Evolutionary conservation across 129 eudicot species (phyloP).

Genomic region (Chrysanthemum makinoi): DNA sequence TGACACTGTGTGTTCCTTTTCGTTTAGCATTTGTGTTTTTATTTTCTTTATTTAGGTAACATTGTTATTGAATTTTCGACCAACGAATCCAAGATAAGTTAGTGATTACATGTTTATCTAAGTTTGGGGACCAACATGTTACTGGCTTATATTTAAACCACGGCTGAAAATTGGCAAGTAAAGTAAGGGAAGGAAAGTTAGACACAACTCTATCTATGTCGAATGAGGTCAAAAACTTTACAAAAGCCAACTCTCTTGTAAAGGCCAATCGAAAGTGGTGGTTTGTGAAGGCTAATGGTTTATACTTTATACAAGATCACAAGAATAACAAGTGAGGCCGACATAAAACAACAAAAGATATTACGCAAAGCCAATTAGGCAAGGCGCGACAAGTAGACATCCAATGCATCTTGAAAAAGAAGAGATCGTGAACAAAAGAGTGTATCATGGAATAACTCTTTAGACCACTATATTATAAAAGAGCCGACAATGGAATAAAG

Average conservation of each 20-base stretch:
- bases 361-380: conserved; percentile 4
- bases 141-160: neutral
- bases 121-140: neutral
- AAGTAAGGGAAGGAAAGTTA: neutral
- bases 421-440: neutral
- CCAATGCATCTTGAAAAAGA: neutral
- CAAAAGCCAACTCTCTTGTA: neutral
- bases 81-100: neutral
- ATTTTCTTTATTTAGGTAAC: neutral
- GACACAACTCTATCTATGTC: no score
- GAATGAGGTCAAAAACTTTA: neutral
- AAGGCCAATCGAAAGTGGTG: neutral
- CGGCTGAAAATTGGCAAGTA: conserved; percentile 1
- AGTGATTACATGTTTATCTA: neutral
- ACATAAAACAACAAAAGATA: neutral
- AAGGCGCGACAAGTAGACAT: neutral
- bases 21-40: neutral
- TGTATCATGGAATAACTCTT: conserved; percentile 8
- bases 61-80: no score
- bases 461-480: conserved; percentile 14
- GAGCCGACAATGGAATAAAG: conserved; percentile 11
- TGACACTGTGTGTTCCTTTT: neutral
- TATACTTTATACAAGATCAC: neutral
- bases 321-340: neutral
- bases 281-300: neutral